These are phyloP conservation scores for Starmerella ratchasimensis DNA, from an alignment of 805 yeast genomes.

Conservation along the genomic window DNA sequence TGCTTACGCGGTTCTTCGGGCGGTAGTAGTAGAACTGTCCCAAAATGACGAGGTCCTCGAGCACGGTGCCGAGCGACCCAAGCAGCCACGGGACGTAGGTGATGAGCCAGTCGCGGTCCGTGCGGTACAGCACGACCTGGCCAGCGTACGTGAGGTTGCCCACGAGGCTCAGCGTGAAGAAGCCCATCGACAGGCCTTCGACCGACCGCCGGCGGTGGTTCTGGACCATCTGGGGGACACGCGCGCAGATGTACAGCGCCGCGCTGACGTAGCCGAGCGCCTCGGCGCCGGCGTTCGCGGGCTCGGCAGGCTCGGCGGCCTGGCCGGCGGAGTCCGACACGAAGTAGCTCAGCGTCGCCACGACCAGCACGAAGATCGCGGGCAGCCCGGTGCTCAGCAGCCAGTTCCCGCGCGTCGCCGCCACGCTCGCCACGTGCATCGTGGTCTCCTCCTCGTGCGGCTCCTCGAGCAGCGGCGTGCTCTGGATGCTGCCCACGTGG, in stretches of 20 bases:
- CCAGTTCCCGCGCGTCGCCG: slow-evolving; percentile 16
- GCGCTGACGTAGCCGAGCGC: slow-evolving; percentile 61
- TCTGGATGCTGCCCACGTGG: neutral
- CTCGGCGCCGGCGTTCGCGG: slow-evolving; percentile 46
- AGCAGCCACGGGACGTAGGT: slow-evolving; percentile 63
- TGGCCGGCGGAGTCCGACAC: slow-evolving; percentile 27
- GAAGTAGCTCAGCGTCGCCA: slow-evolving; percentile 50
- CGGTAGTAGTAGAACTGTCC: slow-evolving; percentile 50
- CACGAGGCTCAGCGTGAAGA: slow-evolving; percentile 57
- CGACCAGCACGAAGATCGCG: slow-evolving; percentile 42
- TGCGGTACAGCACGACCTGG: slow-evolving; percentile 53
- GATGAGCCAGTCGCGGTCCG: slow-evolving; percentile 44
- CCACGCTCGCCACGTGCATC: slow-evolving; percentile 17
- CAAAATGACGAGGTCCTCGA: slow-evolving; percentile 54
- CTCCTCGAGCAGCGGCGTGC: slow-evolving; percentile 27
- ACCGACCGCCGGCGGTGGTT: slow-evolving; percentile 68
- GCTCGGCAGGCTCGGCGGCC: slow-evolving; percentile 9
- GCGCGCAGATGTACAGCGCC: slow-evolving; percentile 51
- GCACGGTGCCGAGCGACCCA: slow-evolving; percentile 65
- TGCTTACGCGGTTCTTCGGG: neutral
- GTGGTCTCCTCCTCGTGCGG: neutral
- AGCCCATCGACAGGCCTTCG: slow-evolving; percentile 71
- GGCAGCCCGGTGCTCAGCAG: slow-evolving; percentile 38
- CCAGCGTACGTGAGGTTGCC: slow-evolving; percentile 67
- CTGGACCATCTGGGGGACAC: slow-evolving; percentile 75